Base-by-base conservation (phyloP, 192 early-diverging fungal species). In the Backusella parvicylindrica region DNA sequence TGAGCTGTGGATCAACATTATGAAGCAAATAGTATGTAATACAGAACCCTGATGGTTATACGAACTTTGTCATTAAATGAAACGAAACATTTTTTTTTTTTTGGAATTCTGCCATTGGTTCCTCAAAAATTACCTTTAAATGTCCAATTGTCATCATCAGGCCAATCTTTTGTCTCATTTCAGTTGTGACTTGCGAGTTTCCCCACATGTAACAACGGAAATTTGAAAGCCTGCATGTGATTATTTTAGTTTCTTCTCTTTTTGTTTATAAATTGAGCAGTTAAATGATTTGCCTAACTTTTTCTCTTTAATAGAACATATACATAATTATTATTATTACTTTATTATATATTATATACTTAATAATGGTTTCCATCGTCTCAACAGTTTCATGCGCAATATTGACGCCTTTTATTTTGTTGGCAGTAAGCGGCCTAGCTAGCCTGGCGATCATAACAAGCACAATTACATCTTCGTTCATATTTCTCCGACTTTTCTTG, bases 391-490 rank as follows among this genome's bases (percentile, higher is more conserved):
- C 21, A 16, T 65, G 56, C 40, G 21, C 64, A n/a, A 12, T 73
- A 0, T 15, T 63, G 7, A 73, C 72, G 21, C 72, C 72, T 6
- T 37, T 65, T 26, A 73, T 73, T 56, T 26, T 73, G 38, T 16
- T 41, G 18, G 40, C 41, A 15, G 60, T 73, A 18, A 64, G 36
- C 26, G 37, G 28, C n/a, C 28, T 73, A 21, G 63, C 72, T 30
- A 43, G 38, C 12, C 40, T 73, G 30, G 72, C 72, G 5, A 63
- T 73, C 8, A 65, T 73, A 30, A 65, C 72, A 21, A 73, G 72
- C 30, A 73, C 72, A 21, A 60, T 73, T 31, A 73, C 72, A 73
- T 73, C 72, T 16, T 73, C 72, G 6, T 73, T 73, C n/a, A 21
- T 73, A 33, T 43, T 73, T 40, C 56, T 73, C 36, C 33, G 72